Base-by-base conservation (phyloP, 331 rosid species). In the Stylosanthes scabra region DNA sequence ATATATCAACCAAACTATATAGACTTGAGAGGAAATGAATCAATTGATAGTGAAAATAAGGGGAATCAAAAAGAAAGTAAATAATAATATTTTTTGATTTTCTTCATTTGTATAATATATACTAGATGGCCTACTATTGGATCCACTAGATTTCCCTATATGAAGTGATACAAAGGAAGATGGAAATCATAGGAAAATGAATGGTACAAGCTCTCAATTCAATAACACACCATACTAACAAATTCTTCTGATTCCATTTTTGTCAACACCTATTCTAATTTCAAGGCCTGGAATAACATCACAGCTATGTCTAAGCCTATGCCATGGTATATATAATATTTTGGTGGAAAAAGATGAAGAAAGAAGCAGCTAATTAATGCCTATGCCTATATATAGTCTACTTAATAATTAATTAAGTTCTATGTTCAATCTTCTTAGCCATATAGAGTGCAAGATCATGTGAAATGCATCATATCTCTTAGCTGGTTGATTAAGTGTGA, bases 401-500 rank as follows among this genome's bases (percentile, higher is more conserved):
- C 15, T 25, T 69, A 34, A n/a, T n/a, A n/a, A 34, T 34, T 34
- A 34, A 34, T 34, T 34, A 40, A 87, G 80, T 58, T 63, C 68
- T 8, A 91, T 61, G 57, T 89, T 86, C 39, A 91, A 58, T 78
- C 97, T 91, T 82, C 97, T 81, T 4, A 87, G 85, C 97, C 96
- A 91, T 31, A 89, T 54, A 10, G 97, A 91, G 66, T 91, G 97
- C 69, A 91, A 56, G 71, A 89, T 76, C 97, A 89, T 91, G 71
- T 89, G 97, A 77, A 89, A 85, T 25, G 71, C 91, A 63, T 91
- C 96, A 28, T 76, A 89, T 39, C 88, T 89, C 84, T 85, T 49
- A 8, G 93, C 83, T 1, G 89, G 93, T 3, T 75, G 81, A 64
- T 88, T 91, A 74, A 88, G 12, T 60, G 80, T 82, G 74, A 91